Percentiles rank a stretch among this genome's conserved stretches.
Evolutionary conservation across 2,329 filamentous ascomycete genomes (phyloP).

Genomic region (Epicoccum sorghinum): DNA sequence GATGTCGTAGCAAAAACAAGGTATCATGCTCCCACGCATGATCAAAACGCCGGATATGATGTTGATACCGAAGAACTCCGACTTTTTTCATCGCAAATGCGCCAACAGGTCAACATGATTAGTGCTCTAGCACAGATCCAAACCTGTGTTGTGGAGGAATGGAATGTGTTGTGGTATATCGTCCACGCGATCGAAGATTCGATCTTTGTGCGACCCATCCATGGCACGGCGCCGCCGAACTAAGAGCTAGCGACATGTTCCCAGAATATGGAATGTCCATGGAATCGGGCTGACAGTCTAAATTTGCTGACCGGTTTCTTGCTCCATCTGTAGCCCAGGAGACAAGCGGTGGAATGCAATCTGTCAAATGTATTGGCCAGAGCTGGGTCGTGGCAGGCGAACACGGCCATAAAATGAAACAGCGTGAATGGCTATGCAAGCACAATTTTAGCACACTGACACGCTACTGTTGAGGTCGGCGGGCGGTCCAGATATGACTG

Average conservation of each 20-base stretch:
- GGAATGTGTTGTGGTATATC: slow-evolving; percentile 7
- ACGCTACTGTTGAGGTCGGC: slow-evolving; percentile 50
- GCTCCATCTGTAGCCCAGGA: slow-evolving; percentile 13
- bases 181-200: slow-evolving; percentile 2
- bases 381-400: slow-evolving; percentile 20
- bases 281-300: slow-evolving; percentile 6
- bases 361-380: slow-evolving; percentile 14
- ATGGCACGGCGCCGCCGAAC: not conserved
- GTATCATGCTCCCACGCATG: slow-evolving; percentile 39
- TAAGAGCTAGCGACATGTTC: not conserved
- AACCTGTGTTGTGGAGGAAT: slow-evolving; percentile 4
- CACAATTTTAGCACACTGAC: slow-evolving; percentile 11
- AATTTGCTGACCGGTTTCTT: slow-evolving; percentile 5
- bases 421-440: slow-evolving; percentile 22
- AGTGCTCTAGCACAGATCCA: not conserved
- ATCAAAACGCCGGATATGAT: slow-evolving; percentile 36
- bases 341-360: slow-evolving; percentile 15
- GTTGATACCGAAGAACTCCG: slow-evolving; percentile 32
- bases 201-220: slow-evolving; percentile 1
- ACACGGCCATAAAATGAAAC: slow-evolving; percentile 18
- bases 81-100: slow-evolving; percentile 29
- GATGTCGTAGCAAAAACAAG: slow-evolving; percentile 24
- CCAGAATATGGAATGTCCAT: slow-evolving; percentile 11
- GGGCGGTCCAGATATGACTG: slow-evolving; percentile 57
- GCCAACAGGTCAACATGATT: not conserved